These are phyloP conservation scores for Annulohypoxylon nitens DNA, from an alignment of 495 filamentous ascomycete species.

Conservation along the genomic window DNA sequence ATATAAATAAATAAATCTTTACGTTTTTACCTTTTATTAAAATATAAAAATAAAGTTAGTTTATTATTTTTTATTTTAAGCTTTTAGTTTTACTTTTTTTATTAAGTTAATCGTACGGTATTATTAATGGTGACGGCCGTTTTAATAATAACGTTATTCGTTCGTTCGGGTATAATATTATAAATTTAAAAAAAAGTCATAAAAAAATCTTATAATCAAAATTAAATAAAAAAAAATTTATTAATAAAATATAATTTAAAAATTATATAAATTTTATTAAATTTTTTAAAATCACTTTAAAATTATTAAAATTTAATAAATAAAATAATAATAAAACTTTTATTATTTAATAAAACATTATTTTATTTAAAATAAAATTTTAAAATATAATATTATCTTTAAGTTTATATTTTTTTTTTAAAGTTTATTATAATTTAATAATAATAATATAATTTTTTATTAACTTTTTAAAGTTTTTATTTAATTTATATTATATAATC, in stretches of 20 bases:
- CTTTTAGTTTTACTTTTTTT: conserved; percentile 14
- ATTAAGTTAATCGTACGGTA: conserved; percentile 7
- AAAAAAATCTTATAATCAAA: conserved; percentile 16
- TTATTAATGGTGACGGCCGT: conserved; percentile 1
- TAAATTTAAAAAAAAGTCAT: conserved; percentile 11
- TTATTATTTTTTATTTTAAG: conserved; percentile 16
- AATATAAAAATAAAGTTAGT: conserved; percentile 19
- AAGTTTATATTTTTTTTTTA: not conserved
- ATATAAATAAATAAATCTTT: not conserved
- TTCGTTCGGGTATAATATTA: conserved; percentile 4
- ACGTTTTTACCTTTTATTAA: not conserved
- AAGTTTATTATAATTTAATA: not conserved
- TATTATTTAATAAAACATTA: not conserved
- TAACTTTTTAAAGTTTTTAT: conserved; percentile 6
- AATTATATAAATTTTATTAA: conserved; percentile 13
- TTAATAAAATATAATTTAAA: conserved; percentile 11
- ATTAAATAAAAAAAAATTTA: conserved; percentile 17
- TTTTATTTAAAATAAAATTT: conserved; percentile 19
- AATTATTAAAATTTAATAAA: conserved; percentile 4
- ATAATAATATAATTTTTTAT: not conserved
- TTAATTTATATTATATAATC: conserved; percentile 1
- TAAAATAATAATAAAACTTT: conserved; percentile 4
- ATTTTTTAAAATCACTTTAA: conserved; percentile 19
- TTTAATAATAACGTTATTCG: conserved; percentile 5
- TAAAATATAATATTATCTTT: conserved; percentile 11